Conservation (phyloP, 1,139 yeast species). For the Eremothecium gossypii region DNA sequence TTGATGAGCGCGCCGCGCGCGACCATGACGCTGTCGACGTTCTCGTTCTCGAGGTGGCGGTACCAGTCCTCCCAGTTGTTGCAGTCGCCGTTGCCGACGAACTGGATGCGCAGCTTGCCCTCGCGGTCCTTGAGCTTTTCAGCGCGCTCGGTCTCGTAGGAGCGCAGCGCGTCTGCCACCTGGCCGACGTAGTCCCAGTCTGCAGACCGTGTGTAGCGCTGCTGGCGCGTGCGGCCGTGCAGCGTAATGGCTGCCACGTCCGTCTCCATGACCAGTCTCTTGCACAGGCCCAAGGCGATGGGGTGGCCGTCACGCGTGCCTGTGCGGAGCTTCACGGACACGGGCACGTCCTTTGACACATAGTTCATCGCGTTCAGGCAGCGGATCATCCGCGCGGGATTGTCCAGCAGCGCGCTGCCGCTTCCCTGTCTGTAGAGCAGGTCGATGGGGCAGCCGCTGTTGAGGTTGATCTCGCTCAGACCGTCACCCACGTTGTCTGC, state of each 20-base stretch:
- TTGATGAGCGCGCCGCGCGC: slow-evolving; percentile 96
- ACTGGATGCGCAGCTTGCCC: slow-evolving; percentile 42
- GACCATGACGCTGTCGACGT: slow-evolving; percentile 91
- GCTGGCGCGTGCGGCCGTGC: slow-evolving; percentile 95
- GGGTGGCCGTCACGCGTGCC: slow-evolving; percentile 83
- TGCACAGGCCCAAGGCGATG: slow-evolving; percentile 69
- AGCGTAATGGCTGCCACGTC: slow-evolving; percentile 86
- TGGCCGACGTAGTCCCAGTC: slow-evolving; percentile 86
- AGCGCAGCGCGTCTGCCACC: slow-evolving; percentile 60
- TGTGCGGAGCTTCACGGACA: slow-evolving; percentile 84
- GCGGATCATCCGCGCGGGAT: slow-evolving; percentile 70
- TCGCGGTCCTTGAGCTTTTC: slow-evolving; percentile 45
- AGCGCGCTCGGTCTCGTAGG: slow-evolving; percentile 38
- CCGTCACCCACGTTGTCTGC: slow-evolving; percentile 24
- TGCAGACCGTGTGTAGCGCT: slow-evolving; percentile 81
- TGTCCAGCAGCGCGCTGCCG: slow-evolving; percentile 89
- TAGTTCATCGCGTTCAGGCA: slow-evolving; percentile 84
- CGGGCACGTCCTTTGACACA: slow-evolving; percentile 80
- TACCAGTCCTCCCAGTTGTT: slow-evolving; percentile 87
- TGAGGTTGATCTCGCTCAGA: slow-evolving; percentile 74
- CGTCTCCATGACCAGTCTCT: slow-evolving; percentile 62
- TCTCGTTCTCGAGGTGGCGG: slow-evolving; percentile 54
- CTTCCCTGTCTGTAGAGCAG: slow-evolving; percentile 87
- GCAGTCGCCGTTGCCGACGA: slow-evolving; percentile 91
- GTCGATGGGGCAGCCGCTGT: slow-evolving; percentile 97